phyloP scores from a whole-genome alignment of 139 green algal species.

The Penium margaritaceum region DNA sequence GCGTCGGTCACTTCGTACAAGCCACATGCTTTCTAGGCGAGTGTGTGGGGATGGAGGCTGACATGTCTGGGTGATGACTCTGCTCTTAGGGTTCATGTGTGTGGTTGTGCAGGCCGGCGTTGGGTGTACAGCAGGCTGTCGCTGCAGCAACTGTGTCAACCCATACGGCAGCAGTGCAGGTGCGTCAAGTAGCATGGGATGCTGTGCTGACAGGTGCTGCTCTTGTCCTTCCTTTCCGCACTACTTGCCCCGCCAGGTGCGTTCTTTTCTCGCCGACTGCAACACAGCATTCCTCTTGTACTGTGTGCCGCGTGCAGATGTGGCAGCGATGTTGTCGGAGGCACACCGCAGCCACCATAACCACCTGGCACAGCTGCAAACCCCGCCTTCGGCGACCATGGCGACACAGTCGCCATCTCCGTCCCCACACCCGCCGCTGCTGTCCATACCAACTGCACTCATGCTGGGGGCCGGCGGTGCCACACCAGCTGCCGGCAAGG shows the following conservation, averaged over 20 bases:
- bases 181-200: no score
- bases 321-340: not conserved
- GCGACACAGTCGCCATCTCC: no score
- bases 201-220: no score
- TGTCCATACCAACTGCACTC: no score
- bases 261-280: not conserved
- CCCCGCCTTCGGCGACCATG: no score
- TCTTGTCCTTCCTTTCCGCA: not conserved
- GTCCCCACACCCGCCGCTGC: no score
- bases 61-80: not conserved
- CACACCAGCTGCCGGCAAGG: no score
- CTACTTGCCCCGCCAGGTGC: not conserved
- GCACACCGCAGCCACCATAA: slow-evolving; percentile 8
- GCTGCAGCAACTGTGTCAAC: slow-evolving; percentile 19
- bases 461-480: no score
- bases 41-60: not conserved
- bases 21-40: not conserved
- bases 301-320: not conserved
- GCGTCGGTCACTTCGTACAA: not conserved
- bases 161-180: not conserved
- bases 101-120: slow-evolving; percentile 22
- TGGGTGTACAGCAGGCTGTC: slow-evolving; percentile 17
- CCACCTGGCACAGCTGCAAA: no score
- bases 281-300: not conserved
- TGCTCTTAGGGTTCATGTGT: not conserved